Base-by-base conservation (phyloP, 352 stramenopile genomes). In the Pythium chondricola region DNA sequence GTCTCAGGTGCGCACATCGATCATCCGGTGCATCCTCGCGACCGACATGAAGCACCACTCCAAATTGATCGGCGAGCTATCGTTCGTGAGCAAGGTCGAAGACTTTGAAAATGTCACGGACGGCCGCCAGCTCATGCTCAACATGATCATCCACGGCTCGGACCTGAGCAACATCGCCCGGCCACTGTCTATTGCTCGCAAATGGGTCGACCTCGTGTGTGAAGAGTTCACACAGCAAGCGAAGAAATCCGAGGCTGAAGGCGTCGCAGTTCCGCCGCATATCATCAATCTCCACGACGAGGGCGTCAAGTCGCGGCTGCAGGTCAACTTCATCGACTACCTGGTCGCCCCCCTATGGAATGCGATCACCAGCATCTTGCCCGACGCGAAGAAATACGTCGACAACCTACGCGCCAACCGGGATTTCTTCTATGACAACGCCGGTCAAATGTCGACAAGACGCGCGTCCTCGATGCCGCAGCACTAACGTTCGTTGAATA, bases 301-400 rank as follows among this genome's bases (percentile, higher is more conserved):
- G 45, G 63, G 54, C 2, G 73, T 66, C 22, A 74, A 74, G 21
- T 82, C 58, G 32, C 74, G 74, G 4, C 51, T 91, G 29, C 76
- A 91, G 46, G 77, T 91, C 49, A 91, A 91, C 61, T 91, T 91
- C 43, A 85, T 91, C 58, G 77, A 91, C 58, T 91, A 91, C 59
- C 68, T 91, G 37, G 79, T 91, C 27, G 63, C 73, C 14, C 79
- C 79, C 37, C 52, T 91, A 20, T 91, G 79, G 79, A 77, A 69
- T 29, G 44, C 74, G 2, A 79, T 91, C 40, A 62, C 63, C 9
- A 42, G 58, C 32, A 79, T 91, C 46, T 27, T 91, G 35, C 76
- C 76, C 1, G 72, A 70, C 11, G 72, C 65, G 14, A 70, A 64
- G 21, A 26, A 61, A 4, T 75, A 71, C 18, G 47, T 85, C 22